phyloP scores from a whole-genome alignment of 768 basidiomycete genomes.

The Pholiota molesta region DNA sequence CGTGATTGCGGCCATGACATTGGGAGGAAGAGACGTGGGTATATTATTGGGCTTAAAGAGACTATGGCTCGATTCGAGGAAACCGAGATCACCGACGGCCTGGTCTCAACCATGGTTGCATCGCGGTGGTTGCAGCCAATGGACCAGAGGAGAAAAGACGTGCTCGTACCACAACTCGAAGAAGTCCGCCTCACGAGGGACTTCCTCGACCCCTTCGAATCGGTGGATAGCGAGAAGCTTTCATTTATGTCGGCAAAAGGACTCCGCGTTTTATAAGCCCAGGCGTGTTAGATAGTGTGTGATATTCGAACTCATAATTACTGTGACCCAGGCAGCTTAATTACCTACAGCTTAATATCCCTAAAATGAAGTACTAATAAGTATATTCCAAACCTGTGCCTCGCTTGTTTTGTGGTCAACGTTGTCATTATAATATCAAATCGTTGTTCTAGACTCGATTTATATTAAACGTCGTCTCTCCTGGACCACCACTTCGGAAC shows the following conservation, averaged over 20 bases:
- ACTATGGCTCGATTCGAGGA: constrained; percentile 3
- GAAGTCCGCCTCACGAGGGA: constrained; percentile 5
- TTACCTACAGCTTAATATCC: too few relatives aligned
- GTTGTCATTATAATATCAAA: too few relatives aligned
- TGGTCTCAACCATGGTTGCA: constrained; percentile 5
- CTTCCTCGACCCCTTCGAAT: neutral
- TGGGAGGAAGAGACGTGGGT: neutral
- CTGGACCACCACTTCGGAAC: too few relatives aligned
- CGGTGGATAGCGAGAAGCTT: neutral
- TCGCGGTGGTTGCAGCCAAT: constrained; percentile 4
- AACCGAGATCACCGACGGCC: constrained; percentile 8
- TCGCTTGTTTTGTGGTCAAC: too few relatives aligned
- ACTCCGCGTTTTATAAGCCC: constrained; percentile 5
- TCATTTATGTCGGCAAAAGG: neutral
- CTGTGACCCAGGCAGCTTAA: too few relatives aligned
- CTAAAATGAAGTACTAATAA: too few relatives aligned
- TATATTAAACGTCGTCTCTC: too few relatives aligned
- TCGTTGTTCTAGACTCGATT: too few relatives aligned
- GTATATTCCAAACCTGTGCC: too few relatives aligned
- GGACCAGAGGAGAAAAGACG: neutral
- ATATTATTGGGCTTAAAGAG: neutral
- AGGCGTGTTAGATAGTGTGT: neutral
- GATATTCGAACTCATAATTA: neutral
- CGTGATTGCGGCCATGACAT: neutral
- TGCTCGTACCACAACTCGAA: neutral